Evolutionary conservation across 2,329 filamentous ascomycete genomes (phyloP).

Genomic region (Dendrostoma leiphaemia): DNA sequence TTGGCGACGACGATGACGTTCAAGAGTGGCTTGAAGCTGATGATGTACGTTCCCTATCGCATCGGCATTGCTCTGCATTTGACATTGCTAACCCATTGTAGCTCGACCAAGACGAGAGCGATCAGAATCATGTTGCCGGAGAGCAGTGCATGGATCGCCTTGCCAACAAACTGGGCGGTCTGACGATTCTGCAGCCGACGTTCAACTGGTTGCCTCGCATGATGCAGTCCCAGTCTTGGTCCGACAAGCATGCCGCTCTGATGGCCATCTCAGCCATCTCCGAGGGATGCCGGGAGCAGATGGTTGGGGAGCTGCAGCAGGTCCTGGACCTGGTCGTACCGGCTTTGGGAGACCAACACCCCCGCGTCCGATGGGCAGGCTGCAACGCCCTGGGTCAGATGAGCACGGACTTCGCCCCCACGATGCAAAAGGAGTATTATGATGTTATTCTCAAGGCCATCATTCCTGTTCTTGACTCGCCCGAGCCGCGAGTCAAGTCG

Average conservation of each 20-base stretch:
- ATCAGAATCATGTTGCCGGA: slow-evolving; percentile 94
- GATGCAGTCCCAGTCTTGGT: slow-evolving; percentile 94
- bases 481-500: slow-evolving; percentile 91
- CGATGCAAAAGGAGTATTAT: slow-evolving; percentile 96
- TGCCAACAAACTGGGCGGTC: slow-evolving; percentile 95
- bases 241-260: slow-evolving; percentile 90
- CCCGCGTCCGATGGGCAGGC: slow-evolving; percentile 92
- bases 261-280: slow-evolving; percentile 99
- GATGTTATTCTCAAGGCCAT: slow-evolving; percentile 83
- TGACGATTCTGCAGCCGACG: slow-evolving; percentile 85
- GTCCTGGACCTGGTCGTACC: slow-evolving; percentile 94
- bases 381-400: slow-evolving; percentile 99
- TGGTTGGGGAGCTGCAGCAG: slow-evolving; percentile 91
- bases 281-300: slow-evolving; percentile 91
- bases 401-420: slow-evolving; percentile 98
- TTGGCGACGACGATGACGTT: slow-evolving; percentile 90
- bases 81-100: slow-evolving; percentile 35
- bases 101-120: slow-evolving; percentile 93
- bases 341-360: slow-evolving; percentile 83
- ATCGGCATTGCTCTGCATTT: background rate
- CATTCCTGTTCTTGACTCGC: slow-evolving; percentile 84
- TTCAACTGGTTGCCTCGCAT: slow-evolving; percentile 97
- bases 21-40: slow-evolving; percentile 90
- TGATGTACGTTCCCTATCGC: slow-evolving; percentile 60
- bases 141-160: slow-evolving; percentile 98